A percentile compares a stretch with the other conserved stretches of the same genome.
Conservation (phyloP, 805 yeast species). For the Ogataea wickerhamii region DNA sequence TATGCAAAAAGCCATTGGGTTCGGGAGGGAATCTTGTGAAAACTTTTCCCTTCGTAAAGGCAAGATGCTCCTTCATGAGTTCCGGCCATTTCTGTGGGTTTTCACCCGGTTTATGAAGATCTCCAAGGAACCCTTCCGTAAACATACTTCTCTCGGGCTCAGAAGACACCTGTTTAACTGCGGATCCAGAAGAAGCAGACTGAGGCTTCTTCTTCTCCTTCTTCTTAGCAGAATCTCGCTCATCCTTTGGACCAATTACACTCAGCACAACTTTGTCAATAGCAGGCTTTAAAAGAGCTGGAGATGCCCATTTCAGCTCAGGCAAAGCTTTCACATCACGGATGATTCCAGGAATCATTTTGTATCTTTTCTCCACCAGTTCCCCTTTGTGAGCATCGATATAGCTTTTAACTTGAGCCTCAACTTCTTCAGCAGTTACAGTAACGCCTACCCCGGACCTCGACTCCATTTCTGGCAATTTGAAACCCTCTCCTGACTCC, state of each 20-base stretch:
- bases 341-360: constrained; percentile 69
- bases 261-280: constrained; percentile 75
- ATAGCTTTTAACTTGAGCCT: constrained; percentile 52
- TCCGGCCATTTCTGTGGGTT: constrained; percentile 90
- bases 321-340: constrained; percentile 73
- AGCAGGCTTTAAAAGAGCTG: constrained; percentile 78
- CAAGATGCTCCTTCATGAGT: constrained; percentile 74
- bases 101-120: constrained; percentile 91
- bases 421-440: constrained; percentile 63
- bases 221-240: constrained; percentile 71
- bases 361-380: constrained; percentile 72
- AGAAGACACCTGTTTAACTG: constrained; percentile 21
- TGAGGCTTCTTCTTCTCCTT: constrained; percentile 65
- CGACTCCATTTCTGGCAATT: constrained; percentile 49
- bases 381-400: constrained; percentile 56
- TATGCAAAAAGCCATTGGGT: constrained; percentile 95
- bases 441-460: constrained; percentile 81
- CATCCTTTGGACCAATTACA: constrained; percentile 91
- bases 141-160: constrained; percentile 69
- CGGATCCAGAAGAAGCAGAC: constrained; percentile 14
- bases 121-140: constrained; percentile 92
- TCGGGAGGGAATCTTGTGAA: constrained; percentile 98
- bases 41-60: constrained; percentile 75
- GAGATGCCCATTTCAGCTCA: constrained; percentile 87
- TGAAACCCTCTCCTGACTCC: constrained; percentile 41